phyloP scores from a whole-genome alignment of 495 filamentous ascomycete species.

The Tuber microsphaerosporum region DNA sequence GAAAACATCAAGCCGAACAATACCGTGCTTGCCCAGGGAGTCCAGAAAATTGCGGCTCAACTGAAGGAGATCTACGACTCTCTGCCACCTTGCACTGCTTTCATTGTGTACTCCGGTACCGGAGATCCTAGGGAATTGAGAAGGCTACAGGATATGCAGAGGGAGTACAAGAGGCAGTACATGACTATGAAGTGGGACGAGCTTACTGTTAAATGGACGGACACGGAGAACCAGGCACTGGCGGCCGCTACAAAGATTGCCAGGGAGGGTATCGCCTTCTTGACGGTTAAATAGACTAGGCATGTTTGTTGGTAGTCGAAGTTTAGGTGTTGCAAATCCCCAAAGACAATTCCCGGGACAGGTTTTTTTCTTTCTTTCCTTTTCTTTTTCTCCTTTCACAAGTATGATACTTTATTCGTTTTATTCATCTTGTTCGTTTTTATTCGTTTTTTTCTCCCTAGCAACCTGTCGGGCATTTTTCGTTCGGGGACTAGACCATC shows the following conservation, averaged over 20 bases:
- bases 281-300: conserved; percentile 59
- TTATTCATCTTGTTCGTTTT: background rate
- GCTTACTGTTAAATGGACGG: conserved; percentile 82
- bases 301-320: background rate
- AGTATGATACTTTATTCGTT: background rate
- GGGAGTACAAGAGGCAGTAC: conserved; percentile 68
- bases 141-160: conserved; percentile 65
- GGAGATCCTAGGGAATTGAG: conserved; percentile 77
- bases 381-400: background rate
- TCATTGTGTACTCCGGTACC: conserved; percentile 81
- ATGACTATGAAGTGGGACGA: conserved; percentile 78
- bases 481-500: background rate
- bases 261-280: conserved; percentile 71
- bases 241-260: conserved; percentile 62
- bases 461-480: background rate
- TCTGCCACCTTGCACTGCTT: conserved; percentile 73
- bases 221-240: conserved; percentile 72
- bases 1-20: background rate
- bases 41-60: conserved; percentile 50
- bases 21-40: conserved; percentile 45
- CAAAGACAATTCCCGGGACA: background rate
- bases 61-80: conserved; percentile 65
- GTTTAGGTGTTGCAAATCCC: background rate
- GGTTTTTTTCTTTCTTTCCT: background rate
- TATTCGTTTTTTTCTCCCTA: background rate